Conservation (phyloP, 768 basidiomycete genomes). For the Clitopilus passeckerianus region DNA sequence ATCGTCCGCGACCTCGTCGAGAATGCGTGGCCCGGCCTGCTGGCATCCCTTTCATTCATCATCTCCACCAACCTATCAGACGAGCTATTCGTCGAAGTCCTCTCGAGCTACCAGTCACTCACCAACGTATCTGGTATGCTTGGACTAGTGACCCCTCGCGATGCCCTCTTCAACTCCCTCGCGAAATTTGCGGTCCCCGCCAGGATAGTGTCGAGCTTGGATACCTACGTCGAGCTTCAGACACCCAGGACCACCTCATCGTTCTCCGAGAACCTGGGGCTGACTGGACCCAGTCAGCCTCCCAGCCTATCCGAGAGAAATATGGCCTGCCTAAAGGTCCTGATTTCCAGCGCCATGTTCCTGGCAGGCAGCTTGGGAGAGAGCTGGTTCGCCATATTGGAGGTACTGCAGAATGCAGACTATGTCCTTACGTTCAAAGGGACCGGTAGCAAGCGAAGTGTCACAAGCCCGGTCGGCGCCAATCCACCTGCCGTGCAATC, state of each 20-base stretch:
- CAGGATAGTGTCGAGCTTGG: slow-evolving; percentile 80
- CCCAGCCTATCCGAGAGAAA: slow-evolving; percentile 88
- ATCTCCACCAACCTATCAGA: slow-evolving; percentile 90
- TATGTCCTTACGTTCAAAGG: slow-evolving; percentile 76
- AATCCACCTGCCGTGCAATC: slow-evolving; percentile 29
- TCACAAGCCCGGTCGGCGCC: slow-evolving; percentile 24
- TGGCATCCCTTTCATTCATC: slow-evolving; percentile 86
- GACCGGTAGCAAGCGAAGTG: slow-evolving; percentile 26
- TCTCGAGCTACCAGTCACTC: slow-evolving; percentile 78
- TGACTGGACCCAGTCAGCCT: slow-evolving; percentile 45
- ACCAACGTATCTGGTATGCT: slow-evolving; percentile 88
- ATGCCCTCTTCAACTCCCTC: slow-evolving; percentile 87
- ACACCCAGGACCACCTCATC: slow-evolving; percentile 58
- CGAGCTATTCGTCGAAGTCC: slow-evolving; percentile 83
- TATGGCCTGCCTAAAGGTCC: slow-evolving; percentile 82
- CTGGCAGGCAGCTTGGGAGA: slow-evolving; percentile 83
- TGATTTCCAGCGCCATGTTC: slow-evolving; percentile 72
- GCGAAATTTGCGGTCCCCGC: slow-evolving; percentile 93
- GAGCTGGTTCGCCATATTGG: slow-evolving; percentile 90
- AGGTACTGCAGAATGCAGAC: slow-evolving; percentile 91
- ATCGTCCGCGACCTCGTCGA: slow-evolving; percentile 77
- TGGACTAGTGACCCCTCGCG: slow-evolving; percentile 80
- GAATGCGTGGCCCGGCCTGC: slow-evolving; percentile 87
- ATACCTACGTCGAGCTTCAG: slow-evolving; percentile 43
- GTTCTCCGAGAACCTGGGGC: slow-evolving; percentile 65